Percentiles rank a stretch among this genome's conserved stretches.
Conservation (phyloP, 2,329 filamentous ascomycete species). For the Ceratocystis harringtonii region DNA sequence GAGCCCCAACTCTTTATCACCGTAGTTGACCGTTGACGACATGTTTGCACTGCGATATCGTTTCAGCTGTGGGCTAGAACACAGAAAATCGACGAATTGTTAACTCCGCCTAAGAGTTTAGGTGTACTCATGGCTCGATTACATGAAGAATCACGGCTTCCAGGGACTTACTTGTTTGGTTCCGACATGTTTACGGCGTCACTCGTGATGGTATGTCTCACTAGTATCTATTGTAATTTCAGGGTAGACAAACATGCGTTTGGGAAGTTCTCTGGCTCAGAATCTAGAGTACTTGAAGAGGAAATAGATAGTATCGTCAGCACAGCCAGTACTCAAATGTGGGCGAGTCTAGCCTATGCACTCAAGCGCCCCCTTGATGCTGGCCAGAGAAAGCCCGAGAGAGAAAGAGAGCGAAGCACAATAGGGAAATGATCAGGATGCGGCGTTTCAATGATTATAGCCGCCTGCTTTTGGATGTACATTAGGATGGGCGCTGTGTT, state of each 20-base stretch:
- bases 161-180: slow-evolving; percentile 3
- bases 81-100: neutral
- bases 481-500: neutral
- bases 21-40: slow-evolving; percentile 4
- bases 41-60: slow-evolving; percentile 7
- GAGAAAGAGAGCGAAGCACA: neutral
- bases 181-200: neutral
- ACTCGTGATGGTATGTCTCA: neutral
- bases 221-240: neutral
- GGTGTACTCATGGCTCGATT: neutral
- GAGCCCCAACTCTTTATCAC: slow-evolving; percentile 5
- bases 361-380: neutral
- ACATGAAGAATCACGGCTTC: neutral
- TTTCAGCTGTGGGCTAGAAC: slow-evolving; percentile 5
- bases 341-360: neutral
- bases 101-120: neutral
- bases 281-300: neutral
- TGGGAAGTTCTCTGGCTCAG: neutral
- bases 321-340: neutral
- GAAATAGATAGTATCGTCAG: neutral
- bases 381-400: neutral
- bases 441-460: neutral
- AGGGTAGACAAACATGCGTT: neutral
- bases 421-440: neutral
- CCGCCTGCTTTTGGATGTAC: neutral